These are phyloP conservation scores for Trichoderma sp. DNA, from an alignment of 2,329 filamentous ascomycete species.

Conservation along the genomic window DNA sequence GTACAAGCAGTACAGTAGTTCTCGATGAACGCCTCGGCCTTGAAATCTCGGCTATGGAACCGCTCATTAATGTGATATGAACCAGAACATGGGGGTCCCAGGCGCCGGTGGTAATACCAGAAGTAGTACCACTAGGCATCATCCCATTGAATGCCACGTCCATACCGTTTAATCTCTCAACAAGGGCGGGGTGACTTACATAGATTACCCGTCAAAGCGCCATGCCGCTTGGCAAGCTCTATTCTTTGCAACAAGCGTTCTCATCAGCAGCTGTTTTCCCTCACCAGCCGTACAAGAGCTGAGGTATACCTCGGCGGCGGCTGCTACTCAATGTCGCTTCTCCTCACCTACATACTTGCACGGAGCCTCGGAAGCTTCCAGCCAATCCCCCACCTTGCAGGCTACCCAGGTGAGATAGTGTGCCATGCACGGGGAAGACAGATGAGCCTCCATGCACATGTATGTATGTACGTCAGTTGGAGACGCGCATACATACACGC, in stretches of 20 bases:
- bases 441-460: constrained; percentile 24
- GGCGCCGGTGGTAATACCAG: neutral
- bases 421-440: constrained; percentile 21
- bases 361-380: constrained; percentile 1
- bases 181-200: neutral
- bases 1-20: neutral
- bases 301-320: constrained; percentile 1
- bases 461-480: constrained; percentile 27
- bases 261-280: neutral
- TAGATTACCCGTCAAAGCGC: neutral
- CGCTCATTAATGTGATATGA: constrained; percentile 15
- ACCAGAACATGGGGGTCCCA: constrained; percentile 9
- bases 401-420: neutral
- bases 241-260: neutral
- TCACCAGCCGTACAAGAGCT: neutral
- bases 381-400: constrained; percentile 23
- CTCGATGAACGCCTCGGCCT: neutral
- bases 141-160: neutral
- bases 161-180: constrained; percentile 22
- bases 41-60: constrained; percentile 18
- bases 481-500: neutral
- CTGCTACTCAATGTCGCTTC: neutral
- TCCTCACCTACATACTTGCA: constrained; percentile 8
- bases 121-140: neutral
- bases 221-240: neutral